These are phyloP conservation scores for Suillus hirtellus DNA, from an alignment of 768 basidiomycete species.

Conservation along the genomic window DNA sequence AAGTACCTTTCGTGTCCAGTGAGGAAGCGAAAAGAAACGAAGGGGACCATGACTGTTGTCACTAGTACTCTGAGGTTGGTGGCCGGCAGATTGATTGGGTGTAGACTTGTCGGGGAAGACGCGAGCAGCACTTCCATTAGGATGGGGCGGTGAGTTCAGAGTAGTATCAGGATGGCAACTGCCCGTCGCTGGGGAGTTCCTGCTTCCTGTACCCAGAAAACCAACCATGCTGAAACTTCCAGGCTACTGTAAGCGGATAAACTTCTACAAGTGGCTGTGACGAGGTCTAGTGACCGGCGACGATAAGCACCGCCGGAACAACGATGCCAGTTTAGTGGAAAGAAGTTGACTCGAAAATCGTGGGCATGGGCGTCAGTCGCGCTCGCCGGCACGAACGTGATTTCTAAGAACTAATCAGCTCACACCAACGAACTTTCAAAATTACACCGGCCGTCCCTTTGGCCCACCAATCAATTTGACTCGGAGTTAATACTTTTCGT, in stretches of 20 bases:
- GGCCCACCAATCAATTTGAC: neutral
- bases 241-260: neutral
- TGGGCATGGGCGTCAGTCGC: slow-evolving; percentile 5
- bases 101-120: slow-evolving; percentile 48
- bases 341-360: neutral
- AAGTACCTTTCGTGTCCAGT: slow-evolving; percentile 58
- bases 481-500: neutral
- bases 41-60: slow-evolving; percentile 35
- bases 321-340: slow-evolving; percentile 9
- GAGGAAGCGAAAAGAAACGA: slow-evolving; percentile 67
- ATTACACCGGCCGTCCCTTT: neutral
- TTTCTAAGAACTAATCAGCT: slow-evolving; percentile 3
- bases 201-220: slow-evolving; percentile 37
- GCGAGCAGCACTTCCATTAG: slow-evolving; percentile 34
- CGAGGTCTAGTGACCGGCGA: neutral
- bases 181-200: slow-evolving; percentile 32
- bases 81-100: slow-evolving; percentile 46
- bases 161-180: slow-evolving; percentile 25
- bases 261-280: slow-evolving; percentile 7
- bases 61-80: slow-evolving; percentile 30
- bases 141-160: slow-evolving; percentile 36
- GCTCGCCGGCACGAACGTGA: neutral
- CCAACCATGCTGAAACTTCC: slow-evolving; percentile 35
- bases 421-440: neutral
- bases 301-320: neutral